Evolutionary conservation across 2,329 filamentous ascomycete genomes (phyloP).

Genomic region (Ceratocystis eucalypticola): DNA sequence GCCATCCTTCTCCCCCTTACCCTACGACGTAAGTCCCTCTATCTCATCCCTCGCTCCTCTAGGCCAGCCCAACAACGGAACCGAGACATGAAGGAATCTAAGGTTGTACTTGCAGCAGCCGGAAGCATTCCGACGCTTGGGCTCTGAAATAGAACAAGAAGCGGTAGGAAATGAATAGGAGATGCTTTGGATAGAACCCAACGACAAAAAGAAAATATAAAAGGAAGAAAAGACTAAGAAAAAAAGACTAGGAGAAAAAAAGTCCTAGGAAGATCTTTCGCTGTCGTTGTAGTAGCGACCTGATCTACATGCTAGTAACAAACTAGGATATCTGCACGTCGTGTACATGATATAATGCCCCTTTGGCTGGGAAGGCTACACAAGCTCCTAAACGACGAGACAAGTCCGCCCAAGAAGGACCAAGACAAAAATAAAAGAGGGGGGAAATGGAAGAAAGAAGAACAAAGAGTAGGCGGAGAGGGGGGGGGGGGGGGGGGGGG

Average conservation of each 20-base stretch:
- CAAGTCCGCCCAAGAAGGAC: neutral
- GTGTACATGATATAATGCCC: constrained; percentile 2
- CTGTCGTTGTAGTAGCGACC: neutral
- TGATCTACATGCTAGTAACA: too few relatives aligned
- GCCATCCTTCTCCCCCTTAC: neutral
- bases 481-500: too few relatives aligned
- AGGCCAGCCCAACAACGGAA: neutral
- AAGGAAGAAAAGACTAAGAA: neutral
- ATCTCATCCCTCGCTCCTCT: neutral
- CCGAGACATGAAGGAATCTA: neutral
- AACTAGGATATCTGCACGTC: neutral
- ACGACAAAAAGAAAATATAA: too few relatives aligned
- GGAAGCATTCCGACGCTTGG: neutral
- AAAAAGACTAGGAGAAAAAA: neutral
- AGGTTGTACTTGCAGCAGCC: neutral
- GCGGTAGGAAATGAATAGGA: neutral
- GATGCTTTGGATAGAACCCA: neutral
- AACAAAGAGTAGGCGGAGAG: too few relatives aligned
- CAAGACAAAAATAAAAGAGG: neutral
- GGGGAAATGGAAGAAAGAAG: neutral
- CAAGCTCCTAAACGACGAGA: neutral
- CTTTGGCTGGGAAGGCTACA: neutral
- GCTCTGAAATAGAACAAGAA: neutral
- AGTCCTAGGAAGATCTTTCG: neutral
- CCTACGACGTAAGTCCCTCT: neutral